phyloP scores from a whole-genome alignment of 306 rosid species.

The Hippophae gyantsensis region DNA sequence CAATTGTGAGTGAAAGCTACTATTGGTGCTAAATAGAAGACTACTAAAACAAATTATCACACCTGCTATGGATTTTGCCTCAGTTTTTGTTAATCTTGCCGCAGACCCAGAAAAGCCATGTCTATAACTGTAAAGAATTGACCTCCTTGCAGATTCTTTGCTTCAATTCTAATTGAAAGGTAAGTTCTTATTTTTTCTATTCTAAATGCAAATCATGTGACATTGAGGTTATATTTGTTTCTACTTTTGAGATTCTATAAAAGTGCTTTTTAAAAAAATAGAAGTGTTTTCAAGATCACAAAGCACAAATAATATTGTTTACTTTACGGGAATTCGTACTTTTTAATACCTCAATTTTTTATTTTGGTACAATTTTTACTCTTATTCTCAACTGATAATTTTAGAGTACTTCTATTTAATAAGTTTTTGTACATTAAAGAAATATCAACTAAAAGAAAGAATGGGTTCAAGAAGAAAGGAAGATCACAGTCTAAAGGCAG shows the following conservation, averaged over 20 bases:
- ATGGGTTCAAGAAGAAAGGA: no score
- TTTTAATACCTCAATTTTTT: no score
- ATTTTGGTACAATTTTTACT: no score
- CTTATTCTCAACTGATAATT: no score
- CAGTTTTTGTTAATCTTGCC: constrained; percentile 54
- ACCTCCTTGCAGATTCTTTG: constrained; percentile 55
- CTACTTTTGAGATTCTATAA: neutral
- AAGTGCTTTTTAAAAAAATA: neutral
- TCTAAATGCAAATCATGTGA: constrained; percentile 1
- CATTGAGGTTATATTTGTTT: no score
- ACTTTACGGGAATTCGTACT: no score
- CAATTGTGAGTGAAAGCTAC: constrained; percentile 18
- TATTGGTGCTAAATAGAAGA: constrained; percentile 17
- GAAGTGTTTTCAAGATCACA: neutral
- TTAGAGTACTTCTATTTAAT: no score
- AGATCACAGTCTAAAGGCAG: no score
- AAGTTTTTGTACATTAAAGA: no score
- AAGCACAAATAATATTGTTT: no score
- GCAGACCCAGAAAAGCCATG: constrained; percentile 89
- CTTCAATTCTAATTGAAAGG: constrained; percentile 32
- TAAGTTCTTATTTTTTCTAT: constrained; percentile 5
- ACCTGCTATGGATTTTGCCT: constrained; percentile 55
- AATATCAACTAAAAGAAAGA: no score
- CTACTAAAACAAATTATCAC: constrained; percentile 11
- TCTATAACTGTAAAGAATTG: constrained; percentile 67